phyloP scores from a whole-genome alignment of 2,329 filamentous ascomycete genomes.

The Sordariomycetes sp. region DNA sequence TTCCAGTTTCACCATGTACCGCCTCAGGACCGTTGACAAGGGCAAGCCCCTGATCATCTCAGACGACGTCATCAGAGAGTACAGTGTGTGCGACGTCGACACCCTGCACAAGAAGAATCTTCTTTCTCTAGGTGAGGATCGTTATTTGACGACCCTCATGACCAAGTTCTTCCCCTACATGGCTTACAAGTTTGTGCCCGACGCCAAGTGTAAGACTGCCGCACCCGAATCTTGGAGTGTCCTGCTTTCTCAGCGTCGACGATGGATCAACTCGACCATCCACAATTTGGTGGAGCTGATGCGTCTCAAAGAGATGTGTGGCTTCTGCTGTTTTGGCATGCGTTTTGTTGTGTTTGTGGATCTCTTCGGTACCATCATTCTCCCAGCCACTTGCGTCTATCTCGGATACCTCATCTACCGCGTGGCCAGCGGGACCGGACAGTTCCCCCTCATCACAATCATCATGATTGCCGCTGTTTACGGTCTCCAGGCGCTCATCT shows the following conservation, averaged over 20 bases:
- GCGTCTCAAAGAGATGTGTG: constrained; percentile 85
- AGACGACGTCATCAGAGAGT: constrained; percentile 79
- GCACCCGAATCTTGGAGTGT: constrained; percentile 93
- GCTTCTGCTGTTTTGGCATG: constrained; percentile 99
- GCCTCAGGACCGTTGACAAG: constrained; percentile 84
- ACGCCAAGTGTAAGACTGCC: constrained; percentile 87
- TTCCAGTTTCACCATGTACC: constrained; percentile 94
- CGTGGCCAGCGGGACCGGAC: constrained; percentile 58
- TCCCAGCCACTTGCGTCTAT: constrained; percentile 82
- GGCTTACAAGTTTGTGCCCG: constrained; percentile 92
- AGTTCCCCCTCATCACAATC: constrained; percentile 80
- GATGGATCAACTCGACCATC: constrained; percentile 99
- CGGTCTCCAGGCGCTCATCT: constrained; percentile 90
- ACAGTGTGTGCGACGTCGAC: constrained; percentile 81
- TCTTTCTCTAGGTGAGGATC: constrained; percentile 89
- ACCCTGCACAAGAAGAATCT: constrained; percentile 97
- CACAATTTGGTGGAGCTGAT: constrained; percentile 92
- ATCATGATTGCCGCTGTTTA: constrained; percentile 87
- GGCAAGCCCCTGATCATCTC: constrained; percentile 92
- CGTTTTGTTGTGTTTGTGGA: constrained; percentile 93
- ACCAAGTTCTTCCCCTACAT: constrained; percentile 93
- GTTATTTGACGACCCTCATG: constrained; percentile 95
- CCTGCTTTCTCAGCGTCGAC: constrained; percentile 90
- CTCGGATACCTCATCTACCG: constrained; percentile 80
- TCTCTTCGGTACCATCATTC: constrained; percentile 83